phyloP scores from a whole-genome alignment of 2,329 filamentous ascomycete genomes.

The Pyrenophora tritici-repentis region DNA sequence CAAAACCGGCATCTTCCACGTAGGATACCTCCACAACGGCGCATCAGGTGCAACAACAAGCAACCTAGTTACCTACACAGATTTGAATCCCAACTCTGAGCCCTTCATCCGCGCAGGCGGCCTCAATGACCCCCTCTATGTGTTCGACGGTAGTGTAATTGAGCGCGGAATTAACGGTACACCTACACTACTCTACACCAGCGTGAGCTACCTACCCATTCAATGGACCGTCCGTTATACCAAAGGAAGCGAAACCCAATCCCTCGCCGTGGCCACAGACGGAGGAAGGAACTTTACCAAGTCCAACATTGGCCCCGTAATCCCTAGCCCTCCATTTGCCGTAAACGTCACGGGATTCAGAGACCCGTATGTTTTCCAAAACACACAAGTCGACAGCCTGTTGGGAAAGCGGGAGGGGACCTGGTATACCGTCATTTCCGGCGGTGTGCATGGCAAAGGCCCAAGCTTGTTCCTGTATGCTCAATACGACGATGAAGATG shows the following conservation, averaged over 20 bases:
- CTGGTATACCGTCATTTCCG: constrained; percentile 50
- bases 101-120: constrained; percentile 43
- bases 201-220: constrained; percentile 53
- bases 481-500: constrained; percentile 35
- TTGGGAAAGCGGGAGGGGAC: constrained; percentile 43
- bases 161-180: constrained; percentile 51
- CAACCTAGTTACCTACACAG: constrained; percentile 52
- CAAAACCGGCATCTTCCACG: constrained; percentile 51
- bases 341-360: constrained; percentile 52
- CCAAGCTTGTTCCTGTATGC: constrained; percentile 50
- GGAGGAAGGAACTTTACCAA: constrained; percentile 50
- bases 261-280: constrained; percentile 50
- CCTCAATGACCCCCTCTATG: constrained; percentile 53
- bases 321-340: constrained; percentile 48
- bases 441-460: constrained; percentile 48
- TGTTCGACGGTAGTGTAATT: constrained; percentile 55
- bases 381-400: constrained; percentile 43
- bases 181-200: constrained; percentile 54
- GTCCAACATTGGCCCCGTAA: constrained; percentile 45
- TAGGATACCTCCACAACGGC: constrained; percentile 52
- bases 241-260: constrained; percentile 54
- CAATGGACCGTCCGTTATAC: constrained; percentile 55
- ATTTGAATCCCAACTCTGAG: constrained; percentile 38
- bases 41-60: constrained; percentile 42
- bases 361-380: constrained; percentile 52